Percentiles rank a stretch among this genome's conserved stretches.
phyloP scores from a whole-genome alignment of 805 yeast species.

The Pichia cephalocereana region DNA sequence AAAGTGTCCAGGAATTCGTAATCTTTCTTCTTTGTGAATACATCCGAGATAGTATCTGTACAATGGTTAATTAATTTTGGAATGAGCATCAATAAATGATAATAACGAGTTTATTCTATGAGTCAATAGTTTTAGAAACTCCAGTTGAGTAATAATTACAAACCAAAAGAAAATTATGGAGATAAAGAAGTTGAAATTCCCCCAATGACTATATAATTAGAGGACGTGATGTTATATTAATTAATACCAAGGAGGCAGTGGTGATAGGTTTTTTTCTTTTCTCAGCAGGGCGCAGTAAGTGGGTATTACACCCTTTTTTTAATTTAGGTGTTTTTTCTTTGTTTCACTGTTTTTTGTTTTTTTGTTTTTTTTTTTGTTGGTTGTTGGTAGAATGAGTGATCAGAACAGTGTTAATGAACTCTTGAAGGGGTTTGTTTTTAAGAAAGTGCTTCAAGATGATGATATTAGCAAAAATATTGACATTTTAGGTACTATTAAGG shows the following conservation, averaged over 20 bases:
- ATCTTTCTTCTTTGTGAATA: conserved; percentile 41
- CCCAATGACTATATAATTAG: too few relatives aligned
- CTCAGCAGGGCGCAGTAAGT: background rate
- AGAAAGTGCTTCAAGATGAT: conserved; percentile 43
- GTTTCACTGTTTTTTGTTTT: too few relatives aligned
- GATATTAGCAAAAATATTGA: conserved; percentile 61
- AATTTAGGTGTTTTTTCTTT: too few relatives aligned
- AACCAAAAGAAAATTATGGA: too few relatives aligned
- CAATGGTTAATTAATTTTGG: background rate
- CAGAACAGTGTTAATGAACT: conserved; percentile 9
- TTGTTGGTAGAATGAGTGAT: background rate
- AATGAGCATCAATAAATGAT: background rate
- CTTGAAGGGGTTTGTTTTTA: conserved; percentile 32
- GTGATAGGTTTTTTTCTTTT: background rate
- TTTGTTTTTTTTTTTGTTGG: too few relatives aligned
- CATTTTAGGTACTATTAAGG: conserved; percentile 58
- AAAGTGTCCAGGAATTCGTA: conserved; percentile 76
- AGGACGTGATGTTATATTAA: too few relatives aligned
- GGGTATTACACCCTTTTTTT: too few relatives aligned
- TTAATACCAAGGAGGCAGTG: background rate
- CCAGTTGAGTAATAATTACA: too few relatives aligned
- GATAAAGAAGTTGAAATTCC: too few relatives aligned
- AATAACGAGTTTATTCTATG: too few relatives aligned
- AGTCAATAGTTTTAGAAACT: too few relatives aligned
- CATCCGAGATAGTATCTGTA: background rate